phyloP scores from a whole-genome alignment of 139 green algal species.

The Chlamydomonas sp. region DNA sequence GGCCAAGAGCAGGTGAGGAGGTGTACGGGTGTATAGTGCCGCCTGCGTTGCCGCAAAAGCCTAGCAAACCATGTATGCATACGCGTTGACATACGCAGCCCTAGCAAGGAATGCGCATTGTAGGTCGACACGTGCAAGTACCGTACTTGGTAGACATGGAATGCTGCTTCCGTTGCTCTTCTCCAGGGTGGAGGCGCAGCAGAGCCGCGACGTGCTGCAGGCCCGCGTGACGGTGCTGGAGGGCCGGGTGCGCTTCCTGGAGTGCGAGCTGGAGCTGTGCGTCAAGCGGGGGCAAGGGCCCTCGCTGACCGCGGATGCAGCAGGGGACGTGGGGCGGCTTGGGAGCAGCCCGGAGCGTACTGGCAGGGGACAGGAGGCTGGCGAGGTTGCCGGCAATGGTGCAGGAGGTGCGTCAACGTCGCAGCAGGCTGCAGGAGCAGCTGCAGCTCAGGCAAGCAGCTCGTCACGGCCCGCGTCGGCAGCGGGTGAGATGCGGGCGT shows the following conservation, averaged over 20 bases:
- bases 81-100: too few relatives aligned
- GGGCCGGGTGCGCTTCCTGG: conserved; percentile 64
- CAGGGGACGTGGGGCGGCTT: neutral
- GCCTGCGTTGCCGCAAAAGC: too few relatives aligned
- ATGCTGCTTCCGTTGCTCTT: too few relatives aligned
- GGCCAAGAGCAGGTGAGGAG: conserved; percentile 35
- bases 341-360: conserved; percentile 8
- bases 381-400: neutral
- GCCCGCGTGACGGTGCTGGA: conserved; percentile 68
- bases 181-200: conserved; percentile 23
- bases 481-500: too few relatives aligned
- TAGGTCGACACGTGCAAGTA: too few relatives aligned
- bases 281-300: neutral
- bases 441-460: too few relatives aligned
- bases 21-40: neutral
- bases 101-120: too few relatives aligned
- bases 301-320: neutral
- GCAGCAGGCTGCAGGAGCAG: too few relatives aligned
- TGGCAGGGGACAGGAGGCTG: neutral
- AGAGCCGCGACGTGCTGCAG: conserved; percentile 39
- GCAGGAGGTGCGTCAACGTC: too few relatives aligned
- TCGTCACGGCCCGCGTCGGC: too few relatives aligned
- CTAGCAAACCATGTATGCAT: too few relatives aligned
- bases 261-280: conserved; percentile 53
- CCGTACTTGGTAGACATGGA: too few relatives aligned